Base-by-base conservation (phyloP, 2,329 filamentous ascomycete genomes). In the Cladosporium austrohemisphaericum region DNA sequence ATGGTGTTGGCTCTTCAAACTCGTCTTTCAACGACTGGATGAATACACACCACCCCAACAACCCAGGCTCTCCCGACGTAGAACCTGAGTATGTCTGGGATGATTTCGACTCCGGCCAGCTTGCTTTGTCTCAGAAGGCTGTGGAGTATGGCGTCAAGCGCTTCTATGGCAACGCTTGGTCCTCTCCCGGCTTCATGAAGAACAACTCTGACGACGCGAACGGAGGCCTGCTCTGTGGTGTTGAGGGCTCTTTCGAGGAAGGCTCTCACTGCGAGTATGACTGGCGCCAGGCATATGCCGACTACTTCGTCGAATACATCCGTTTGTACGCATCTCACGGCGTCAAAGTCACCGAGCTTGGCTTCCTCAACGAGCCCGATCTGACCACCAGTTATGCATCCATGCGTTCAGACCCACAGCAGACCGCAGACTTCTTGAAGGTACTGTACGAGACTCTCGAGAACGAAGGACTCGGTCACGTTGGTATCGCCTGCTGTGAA, bases 71-170 rank as follows among this genome's bases (percentile, higher is more conserved):
- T 1, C 71, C 75, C 1, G 62, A 55, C 2, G 67, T 62, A 3
- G 61, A 61, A 18, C 73, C 74, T 0, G 59, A 66, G 13, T 78
- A 77, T 49, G 58, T 63, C 8, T 77, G 73, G 68, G 72, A 77
- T 52, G 64, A 65, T 5, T 22, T 75, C 36, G 73, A 78, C 49
- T 62, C 14, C 6, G 72, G 74, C 3, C 77, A 80, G 63, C 59
- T 80, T 13, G 78, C 68, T 59, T 64, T 80, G 33, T 70, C 71
- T 9, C 68, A 78, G 61, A 65, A 75, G 58, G 76, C 76, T 3
- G 54, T 63, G 25, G 52, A 54, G 19, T 71, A 70, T 54, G 69
- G 70, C 1, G 65, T 74, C 11, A 77, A 64, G 23, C 67, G 61
- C 1, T 69, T 76, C 52, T 74, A 76, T 53, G 70, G 68, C 1